phyloP scores from a whole-genome alignment of 768 basidiomycete genomes.

The Boletales sp. region DNA sequence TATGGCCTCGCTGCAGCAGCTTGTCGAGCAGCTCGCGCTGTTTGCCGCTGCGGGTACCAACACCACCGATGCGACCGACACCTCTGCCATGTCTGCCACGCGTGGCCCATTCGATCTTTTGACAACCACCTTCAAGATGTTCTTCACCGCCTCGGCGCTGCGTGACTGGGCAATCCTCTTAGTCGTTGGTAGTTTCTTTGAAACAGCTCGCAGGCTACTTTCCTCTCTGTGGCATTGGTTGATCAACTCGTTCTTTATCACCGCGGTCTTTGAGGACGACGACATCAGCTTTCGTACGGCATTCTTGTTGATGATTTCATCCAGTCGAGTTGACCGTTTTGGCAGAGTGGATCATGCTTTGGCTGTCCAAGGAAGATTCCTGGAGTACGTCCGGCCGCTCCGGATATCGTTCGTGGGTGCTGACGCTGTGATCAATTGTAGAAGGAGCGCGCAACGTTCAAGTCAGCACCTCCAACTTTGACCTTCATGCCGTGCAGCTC shows the following conservation, averaged over 20 bases:
- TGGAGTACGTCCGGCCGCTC: conserved; percentile 43
- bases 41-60: conserved; percentile 18
- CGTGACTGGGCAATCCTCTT: conserved; percentile 65
- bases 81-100: conserved; percentile 3
- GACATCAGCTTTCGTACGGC: conserved; percentile 55
- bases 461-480: conserved; percentile 43
- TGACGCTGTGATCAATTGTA: conserved; percentile 2
- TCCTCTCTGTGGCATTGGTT: conserved; percentile 41
- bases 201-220: conserved; percentile 49
- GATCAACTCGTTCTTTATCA: conserved; percentile 56
- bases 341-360: conserved; percentile 67
- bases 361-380: conserved; percentile 60
- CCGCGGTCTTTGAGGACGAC: conserved; percentile 55
- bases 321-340: not conserved
- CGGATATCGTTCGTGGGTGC: not conserved
- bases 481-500: conserved; percentile 24
- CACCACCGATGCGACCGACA: conserved; percentile 11
- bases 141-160: conserved; percentile 53
- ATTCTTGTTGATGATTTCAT: not conserved
- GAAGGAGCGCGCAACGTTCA: conserved; percentile 47
- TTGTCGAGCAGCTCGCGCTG: conserved; percentile 27
- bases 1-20: conserved; percentile 27
- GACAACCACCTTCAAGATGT: conserved; percentile 37
- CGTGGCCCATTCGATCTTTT: conserved; percentile 24
- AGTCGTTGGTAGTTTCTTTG: conserved; percentile 58